These are phyloP conservation scores for Ascochyta pisi DNA, from an alignment of 2,329 filamentous ascomycete genomes.

Conservation along the genomic window DNA sequence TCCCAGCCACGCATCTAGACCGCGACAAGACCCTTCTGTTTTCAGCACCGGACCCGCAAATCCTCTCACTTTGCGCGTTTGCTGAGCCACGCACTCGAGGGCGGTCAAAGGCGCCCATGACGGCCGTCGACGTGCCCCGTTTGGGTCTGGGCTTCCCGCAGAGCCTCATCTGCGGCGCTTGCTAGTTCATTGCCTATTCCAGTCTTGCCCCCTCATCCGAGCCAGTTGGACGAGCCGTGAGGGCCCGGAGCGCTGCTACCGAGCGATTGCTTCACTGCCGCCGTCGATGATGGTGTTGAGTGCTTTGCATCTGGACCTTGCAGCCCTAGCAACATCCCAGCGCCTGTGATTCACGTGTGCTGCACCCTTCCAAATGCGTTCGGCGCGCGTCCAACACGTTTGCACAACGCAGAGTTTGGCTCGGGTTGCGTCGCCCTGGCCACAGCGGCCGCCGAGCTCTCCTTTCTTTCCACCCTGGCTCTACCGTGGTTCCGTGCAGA, in stretches of 20 bases:
- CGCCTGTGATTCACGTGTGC: background rate
- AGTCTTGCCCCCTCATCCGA: background rate
- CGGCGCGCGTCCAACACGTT: background rate
- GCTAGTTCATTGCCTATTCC: slow-evolving; percentile 18
- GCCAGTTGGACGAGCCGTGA: slow-evolving; percentile 1
- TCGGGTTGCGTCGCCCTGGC: background rate
- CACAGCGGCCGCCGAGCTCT: background rate
- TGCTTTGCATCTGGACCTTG: background rate
- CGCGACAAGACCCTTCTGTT: slow-evolving; percentile 4
- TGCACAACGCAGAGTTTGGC: background rate
- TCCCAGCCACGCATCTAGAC: slow-evolving; percentile 20
- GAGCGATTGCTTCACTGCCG: background rate
- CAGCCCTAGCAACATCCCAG: background rate
- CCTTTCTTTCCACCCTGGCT: background rate
- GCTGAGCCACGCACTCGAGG: slow-evolving; percentile 12
- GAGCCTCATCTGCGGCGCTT: slow-evolving; percentile 20
- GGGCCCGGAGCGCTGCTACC: slow-evolving; percentile 7
- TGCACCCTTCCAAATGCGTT: background rate
- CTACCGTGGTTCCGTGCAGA: background rate
- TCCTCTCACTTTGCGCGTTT: slow-evolving; percentile 5
- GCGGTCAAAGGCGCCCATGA: background rate
- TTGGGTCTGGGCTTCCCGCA: slow-evolving; percentile 20
- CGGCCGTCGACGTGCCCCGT: background rate
- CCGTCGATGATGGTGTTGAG: background rate
- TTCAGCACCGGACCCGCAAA: slow-evolving; percentile 7